Conservation (phyloP, 1,284 basidiomycete genomes). For the Fomes fomentarius region DNA sequence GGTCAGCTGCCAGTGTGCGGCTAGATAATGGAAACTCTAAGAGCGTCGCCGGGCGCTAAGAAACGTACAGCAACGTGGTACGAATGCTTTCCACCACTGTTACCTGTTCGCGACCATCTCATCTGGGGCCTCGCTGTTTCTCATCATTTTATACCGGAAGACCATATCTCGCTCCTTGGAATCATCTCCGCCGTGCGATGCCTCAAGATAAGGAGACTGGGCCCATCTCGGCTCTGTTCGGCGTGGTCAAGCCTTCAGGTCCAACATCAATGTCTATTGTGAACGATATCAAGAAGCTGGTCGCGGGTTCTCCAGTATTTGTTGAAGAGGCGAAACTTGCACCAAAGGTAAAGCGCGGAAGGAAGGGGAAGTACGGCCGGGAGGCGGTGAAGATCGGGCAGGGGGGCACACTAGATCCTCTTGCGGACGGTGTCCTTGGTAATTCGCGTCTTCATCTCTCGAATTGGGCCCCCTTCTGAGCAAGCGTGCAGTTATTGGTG, state of each 20-base stretch:
- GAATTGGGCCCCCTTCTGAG: not conserved
- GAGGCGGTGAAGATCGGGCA: constrained; percentile 81
- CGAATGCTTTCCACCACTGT: constrained; percentile 10
- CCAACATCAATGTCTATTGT: constrained; percentile 91
- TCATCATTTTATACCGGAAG: not conserved
- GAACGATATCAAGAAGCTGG: constrained; percentile 83
- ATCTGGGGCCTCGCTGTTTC: not conserved
- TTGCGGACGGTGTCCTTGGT: constrained; percentile 94
- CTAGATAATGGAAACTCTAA: too few species aligned
- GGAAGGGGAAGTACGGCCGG: constrained; percentile 43
- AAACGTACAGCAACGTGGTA: not conserved
- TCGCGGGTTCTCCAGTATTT: constrained; percentile 83
- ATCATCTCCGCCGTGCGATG: constrained; percentile 43
- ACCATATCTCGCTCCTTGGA: not conserved
- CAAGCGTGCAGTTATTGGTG: constrained; percentile 74
- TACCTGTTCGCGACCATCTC: not conserved
- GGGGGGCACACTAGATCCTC: constrained; percentile 94
- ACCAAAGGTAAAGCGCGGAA: constrained; percentile 42
- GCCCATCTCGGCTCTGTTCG: constrained; percentile 84
- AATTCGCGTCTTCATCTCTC: constrained; percentile 7
- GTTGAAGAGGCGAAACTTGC: constrained; percentile 59
- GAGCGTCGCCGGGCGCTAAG: not conserved
- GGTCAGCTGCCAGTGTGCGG: too few species aligned
- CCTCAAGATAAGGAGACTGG: constrained; percentile 61
- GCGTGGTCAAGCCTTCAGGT: constrained; percentile 84